Evolutionary conservation across 306 rosid genomes (phyloP), one percentile per base, ranked within the genome.

Genomic region (Lathyrus oleraceus): DNA sequence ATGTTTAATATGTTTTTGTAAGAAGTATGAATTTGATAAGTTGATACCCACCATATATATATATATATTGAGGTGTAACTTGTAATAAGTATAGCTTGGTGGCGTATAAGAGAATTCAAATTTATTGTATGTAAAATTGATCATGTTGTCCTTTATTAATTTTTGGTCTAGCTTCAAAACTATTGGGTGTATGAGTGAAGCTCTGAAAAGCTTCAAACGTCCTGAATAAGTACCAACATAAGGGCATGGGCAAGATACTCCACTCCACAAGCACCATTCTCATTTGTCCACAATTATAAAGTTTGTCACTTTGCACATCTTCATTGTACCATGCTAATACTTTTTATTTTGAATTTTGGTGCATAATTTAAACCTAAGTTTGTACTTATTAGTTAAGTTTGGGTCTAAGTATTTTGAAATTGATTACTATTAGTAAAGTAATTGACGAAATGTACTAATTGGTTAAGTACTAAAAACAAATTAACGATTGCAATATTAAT

Each of bases 141-240:
- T 54, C 23, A 52, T 6, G 6, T 42, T 67, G 59, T 78, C 65
- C 65, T 61, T 78, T 57, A 69, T 64, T 35, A 57, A 15, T 14
- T 64, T 71, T 10, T 25, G 67, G n/a, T 56, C 6, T 27, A 36
- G 42, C 13, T 54, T 27, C 9, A 56, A 1, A 25, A 12, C 28
- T n/a, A 32, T 3, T 65, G 67, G 44, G 60, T 69, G 57, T 69
- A 25, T 16, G 44, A 71, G 77, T 65, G 64, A 72, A 78, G 49
- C 42, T 71, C 78, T 78, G 81, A 47, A 59, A 72, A 78, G 78
- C 28, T 7, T 28, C 59, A 48, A 78, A 53, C 78, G 61, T 72
- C 3, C 65, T 59, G 52, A 10, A 66, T 67, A 78, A 52, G 78
- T 60, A 67, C 45, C 75, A 78, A 47, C 78, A 78, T n/a, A 6